Base-by-base conservation (phyloP, 2,329 filamentous ascomycete species). In the Claviceps capensis region DNA sequence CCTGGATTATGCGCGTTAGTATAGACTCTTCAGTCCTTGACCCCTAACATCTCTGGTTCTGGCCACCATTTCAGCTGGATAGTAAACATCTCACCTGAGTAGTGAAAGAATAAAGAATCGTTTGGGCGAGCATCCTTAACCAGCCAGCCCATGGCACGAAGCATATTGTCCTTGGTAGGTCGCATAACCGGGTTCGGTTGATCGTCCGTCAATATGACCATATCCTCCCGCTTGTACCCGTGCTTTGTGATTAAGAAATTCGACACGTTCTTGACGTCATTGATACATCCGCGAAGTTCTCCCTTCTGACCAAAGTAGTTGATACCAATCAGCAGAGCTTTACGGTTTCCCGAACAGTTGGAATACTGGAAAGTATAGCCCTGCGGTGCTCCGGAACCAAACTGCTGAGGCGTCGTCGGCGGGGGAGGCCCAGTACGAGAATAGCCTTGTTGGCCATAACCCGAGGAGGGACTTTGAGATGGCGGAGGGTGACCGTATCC, bases 171-270 rank as follows among this genome's bases (percentile, higher is more conserved):
- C 65, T 83, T 86, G n/a, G 85, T 88, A 7, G 85, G 85, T 63
- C 80, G 77, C 68, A 83, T 81, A 67, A 82, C 77, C 3, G 81
- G 78, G 61, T 87, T 79, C 57, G 75, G 72, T 67, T 86, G 81
- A 66, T 89, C 85, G 59, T 89, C 85, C 14, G 85, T 88, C 66
- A 89, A 69, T 52, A 83, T 79, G 44, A 89, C 83, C 84, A 88
- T 89, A 60, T 89, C 85, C 68, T 89, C 85, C 55, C 82, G 73
- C 73, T 81, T 83, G 68, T 88, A 89, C 48, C 77, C 74, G 62
- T 85, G 83, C 54, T 74, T 72, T 64, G 82, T 74, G 57, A 82
- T 81, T 55, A 89, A 69, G 66, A 87, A 89, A 51, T 70, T 69
- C 36, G 83, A 86, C 67, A 89, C 78, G 64, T 89, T 89, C 69